Evolutionary conservation across 2,329 filamentous ascomycete species (phyloP).

Genomic region (Didymella pomorum): DNA sequence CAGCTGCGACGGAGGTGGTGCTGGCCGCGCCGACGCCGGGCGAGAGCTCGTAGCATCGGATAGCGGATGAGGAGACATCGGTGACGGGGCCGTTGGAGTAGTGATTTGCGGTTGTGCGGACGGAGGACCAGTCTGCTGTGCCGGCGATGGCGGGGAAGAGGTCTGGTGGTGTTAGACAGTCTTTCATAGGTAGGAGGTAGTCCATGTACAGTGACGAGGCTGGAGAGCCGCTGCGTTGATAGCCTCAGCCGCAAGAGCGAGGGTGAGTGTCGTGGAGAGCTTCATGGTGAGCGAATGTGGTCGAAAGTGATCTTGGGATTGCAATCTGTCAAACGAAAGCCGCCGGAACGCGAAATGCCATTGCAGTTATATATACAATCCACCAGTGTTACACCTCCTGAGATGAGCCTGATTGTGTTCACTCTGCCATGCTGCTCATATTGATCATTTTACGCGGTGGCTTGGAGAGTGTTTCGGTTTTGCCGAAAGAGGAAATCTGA

Average conservation of each 20-base stretch:
- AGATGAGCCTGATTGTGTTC: slow-evolving; percentile 15
- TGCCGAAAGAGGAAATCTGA: slow-evolving; percentile 31
- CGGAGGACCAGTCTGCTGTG: slow-evolving; percentile 42
- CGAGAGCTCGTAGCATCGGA: slow-evolving; percentile 47
- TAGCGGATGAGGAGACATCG: slow-evolving; percentile 41
- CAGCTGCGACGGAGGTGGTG: slow-evolving; percentile 40
- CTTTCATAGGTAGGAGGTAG: neutral
- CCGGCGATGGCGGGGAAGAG: slow-evolving; percentile 24
- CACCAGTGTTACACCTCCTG: slow-evolving; percentile 15
- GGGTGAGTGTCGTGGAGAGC: slow-evolving; percentile 30
- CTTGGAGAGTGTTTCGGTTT: slow-evolving; percentile 25
- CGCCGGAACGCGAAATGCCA: neutral
- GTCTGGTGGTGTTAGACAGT: slow-evolving; percentile 34
- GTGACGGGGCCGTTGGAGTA: slow-evolving; percentile 40
- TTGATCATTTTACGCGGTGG: slow-evolving; percentile 37
- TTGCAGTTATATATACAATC: slow-evolving; percentile 15
- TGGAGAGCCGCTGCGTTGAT: slow-evolving; percentile 36
- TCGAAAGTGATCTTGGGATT: neutral
- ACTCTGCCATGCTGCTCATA: slow-evolving; percentile 20
- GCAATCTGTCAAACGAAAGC: neutral
- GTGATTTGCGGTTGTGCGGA: slow-evolving; percentile 45
- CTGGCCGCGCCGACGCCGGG: slow-evolving; percentile 28
- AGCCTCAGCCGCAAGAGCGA: slow-evolving; percentile 29
- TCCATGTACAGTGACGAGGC: slow-evolving; percentile 32
- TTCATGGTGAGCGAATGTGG: slow-evolving; percentile 32